Evolutionary conservation across 1,139 yeast species (phyloP), one percentile per base, ranked within the genome.

Genomic region (Pichia sp.): DNA sequence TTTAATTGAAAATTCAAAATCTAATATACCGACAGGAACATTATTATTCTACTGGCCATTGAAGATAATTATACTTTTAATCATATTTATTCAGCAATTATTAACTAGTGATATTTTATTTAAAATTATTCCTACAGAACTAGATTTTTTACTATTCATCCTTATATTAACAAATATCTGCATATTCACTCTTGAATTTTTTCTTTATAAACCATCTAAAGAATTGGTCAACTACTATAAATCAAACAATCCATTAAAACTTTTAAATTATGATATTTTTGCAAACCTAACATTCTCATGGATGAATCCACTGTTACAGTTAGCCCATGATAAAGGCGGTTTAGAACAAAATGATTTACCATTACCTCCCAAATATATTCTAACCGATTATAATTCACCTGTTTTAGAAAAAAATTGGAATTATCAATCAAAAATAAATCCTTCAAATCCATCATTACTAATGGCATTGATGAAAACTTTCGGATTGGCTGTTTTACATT

Each of bases 261-360:
- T 71, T 7, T 56, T 63, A n/a, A 63, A 65, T 1, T 76, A 79
- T 1, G 76, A 79, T 55, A 56, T 78, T n/a, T 57, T 79, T 22
- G 76, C 81, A 5, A 64, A 66, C 40, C 57, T 78, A 27, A 77
- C 85, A 0, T 80, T 78, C 55, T 68, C 76, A 9, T 80, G 85
- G 85, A 77, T 82, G 82, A 80, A 80, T 56, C 68, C 67, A 1
- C 59, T 82, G 50, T 73, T 82, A 35, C 58, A 61, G 25, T 73
- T 73, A 46, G 77, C 83, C 0, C 76, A 77, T 50, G 60, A 62
- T 13, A 71, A 72, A 40, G 72, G 73, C 51, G 69, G 77, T 7
- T 67, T 76, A 9, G 74, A 74, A 18, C 71, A 74, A 35, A 70
- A 73, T 2, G 79, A 77, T 53, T 66, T 82, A 44, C 85, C 86